Percentiles rank a stretch among this genome's conserved stretches.
phyloP scores from a whole-genome alignment of 2,329 filamentous ascomycete genomes.

The Chaetomiaceae sp. region DNA sequence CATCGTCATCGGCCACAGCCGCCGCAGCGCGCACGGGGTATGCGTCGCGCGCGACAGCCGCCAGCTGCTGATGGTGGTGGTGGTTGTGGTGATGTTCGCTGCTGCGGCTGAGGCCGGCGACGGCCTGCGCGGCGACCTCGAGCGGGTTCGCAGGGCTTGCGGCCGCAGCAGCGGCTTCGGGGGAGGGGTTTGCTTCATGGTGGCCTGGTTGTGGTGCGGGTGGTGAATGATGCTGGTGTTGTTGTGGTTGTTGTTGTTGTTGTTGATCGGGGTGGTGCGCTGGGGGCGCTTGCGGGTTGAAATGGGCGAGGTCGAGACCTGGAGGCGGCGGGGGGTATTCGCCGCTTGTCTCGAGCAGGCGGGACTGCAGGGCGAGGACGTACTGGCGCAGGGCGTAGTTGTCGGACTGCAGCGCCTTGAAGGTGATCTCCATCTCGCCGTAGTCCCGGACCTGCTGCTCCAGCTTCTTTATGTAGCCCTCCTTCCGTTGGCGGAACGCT shows the following conservation, averaged over 20 bases:
- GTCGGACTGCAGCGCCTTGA: constrained; percentile 76
- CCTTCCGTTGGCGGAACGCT: constrained; percentile 94
- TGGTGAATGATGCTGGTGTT: no score
- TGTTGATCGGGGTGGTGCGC: background rate
- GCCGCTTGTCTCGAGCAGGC: constrained; percentile 74
- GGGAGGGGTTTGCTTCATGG: no score
- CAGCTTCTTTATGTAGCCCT: constrained; percentile 95
- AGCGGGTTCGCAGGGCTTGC: constrained; percentile 31
- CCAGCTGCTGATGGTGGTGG: no score
- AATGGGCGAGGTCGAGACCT: constrained; percentile 64
- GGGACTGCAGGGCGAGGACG: constrained; percentile 81
- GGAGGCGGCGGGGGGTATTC: constrained; percentile 80
- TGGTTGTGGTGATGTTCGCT: no score
- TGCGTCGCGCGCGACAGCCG: background rate
- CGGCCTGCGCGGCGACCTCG: constrained; percentile 46
- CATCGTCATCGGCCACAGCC: no score
- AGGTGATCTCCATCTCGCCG: constrained; percentile 66
- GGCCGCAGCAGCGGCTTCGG: constrained; percentile 8
- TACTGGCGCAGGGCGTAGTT: constrained; percentile 91
- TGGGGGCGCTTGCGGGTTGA: constrained; percentile 30
- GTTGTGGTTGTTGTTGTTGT: no score
- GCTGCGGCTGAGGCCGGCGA: constrained; percentile 28
- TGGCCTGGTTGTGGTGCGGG: no score
- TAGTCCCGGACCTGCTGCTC: constrained; percentile 88
- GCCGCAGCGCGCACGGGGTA: constrained; percentile 2